Evolutionary conservation across 2,329 filamentous ascomycete genomes (phyloP).

Genomic region (Phyllachora maydis): DNA sequence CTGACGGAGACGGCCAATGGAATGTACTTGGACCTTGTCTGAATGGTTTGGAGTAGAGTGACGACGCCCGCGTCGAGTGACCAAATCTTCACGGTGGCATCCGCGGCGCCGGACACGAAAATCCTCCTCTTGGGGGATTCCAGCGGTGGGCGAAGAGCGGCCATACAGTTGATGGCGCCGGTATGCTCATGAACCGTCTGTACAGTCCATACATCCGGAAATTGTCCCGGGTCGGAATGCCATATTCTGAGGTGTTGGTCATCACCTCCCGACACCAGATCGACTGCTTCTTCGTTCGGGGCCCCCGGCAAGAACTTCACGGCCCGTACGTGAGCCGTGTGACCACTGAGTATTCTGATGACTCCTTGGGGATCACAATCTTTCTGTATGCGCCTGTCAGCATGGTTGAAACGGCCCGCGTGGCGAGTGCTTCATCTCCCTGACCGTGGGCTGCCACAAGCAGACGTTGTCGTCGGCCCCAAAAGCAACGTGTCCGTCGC

Average conservation of each 20-base stretch:
- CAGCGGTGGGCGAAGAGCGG: slow-evolving; percentile 15
- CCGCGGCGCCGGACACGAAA: slow-evolving; percentile 65
- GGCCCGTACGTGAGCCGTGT: slow-evolving; percentile 63
- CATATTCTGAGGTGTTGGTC: slow-evolving; percentile 65
- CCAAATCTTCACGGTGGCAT: slow-evolving; percentile 58
- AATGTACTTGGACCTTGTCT: slow-evolving; percentile 59
- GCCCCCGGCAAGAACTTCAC: slow-evolving; percentile 50
- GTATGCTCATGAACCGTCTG: slow-evolving; percentile 45
- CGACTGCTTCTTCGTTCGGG: slow-evolving; percentile 21
- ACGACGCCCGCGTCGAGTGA: slow-evolving; percentile 26
- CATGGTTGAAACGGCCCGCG: too few relatives aligned
- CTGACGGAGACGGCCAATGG: slow-evolving; percentile 58
- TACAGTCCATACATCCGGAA: slow-evolving; percentile 16
- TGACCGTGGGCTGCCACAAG: slow-evolving; percentile 63
- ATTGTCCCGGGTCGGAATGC: slow-evolving; percentile 17
- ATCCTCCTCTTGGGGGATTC: slow-evolving; percentile 14
- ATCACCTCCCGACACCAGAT: slow-evolving; percentile 62
- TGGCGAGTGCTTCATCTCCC: too few relatives aligned
- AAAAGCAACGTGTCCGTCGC: slow-evolving; percentile 56
- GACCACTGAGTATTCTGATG: slow-evolving; percentile 46
- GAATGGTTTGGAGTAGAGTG: slow-evolving; percentile 47
- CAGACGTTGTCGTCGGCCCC: slow-evolving; percentile 80
- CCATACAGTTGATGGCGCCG: slow-evolving; percentile 54
- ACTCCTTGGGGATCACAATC: too few relatives aligned
- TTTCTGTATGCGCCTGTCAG: too few relatives aligned